A percentile compares a stretch with the other conserved stretches of the same genome.
Evolutionary conservation across 148 eudicot species (phyloP).

Genomic region (Heliosperma pusillum): DNA sequence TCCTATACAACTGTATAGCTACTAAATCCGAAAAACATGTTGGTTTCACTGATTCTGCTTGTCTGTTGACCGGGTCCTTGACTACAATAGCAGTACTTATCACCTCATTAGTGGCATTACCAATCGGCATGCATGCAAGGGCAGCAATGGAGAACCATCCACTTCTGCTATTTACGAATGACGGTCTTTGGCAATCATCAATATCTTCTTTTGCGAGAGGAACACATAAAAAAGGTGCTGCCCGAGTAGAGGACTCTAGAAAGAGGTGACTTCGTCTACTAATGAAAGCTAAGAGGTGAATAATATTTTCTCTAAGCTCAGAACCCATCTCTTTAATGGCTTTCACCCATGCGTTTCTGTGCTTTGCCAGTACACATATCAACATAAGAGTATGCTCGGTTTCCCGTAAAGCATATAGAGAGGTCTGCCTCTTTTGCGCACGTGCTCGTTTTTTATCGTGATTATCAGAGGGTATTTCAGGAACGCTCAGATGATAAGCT

Average conservation of each 20-base stretch:
- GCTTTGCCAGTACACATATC: slow-evolving; percentile 61
- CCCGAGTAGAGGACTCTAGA: slow-evolving; percentile 44
- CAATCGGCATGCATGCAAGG: slow-evolving; percentile 51
- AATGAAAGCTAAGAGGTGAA: slow-evolving; percentile 87
- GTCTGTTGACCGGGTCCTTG: slow-evolving; percentile 39
- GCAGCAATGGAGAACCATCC: slow-evolving; percentile 89
- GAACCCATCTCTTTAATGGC: slow-evolving; percentile 67
- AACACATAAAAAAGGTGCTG: slow-evolving; percentile 55
- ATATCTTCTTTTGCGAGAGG: slow-evolving; percentile 72
- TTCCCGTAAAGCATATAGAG: slow-evolving; percentile 58
- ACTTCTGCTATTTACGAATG: slow-evolving; percentile 57
- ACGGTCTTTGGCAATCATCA: slow-evolving; percentile 47
- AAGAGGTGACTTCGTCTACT: slow-evolving; percentile 55
- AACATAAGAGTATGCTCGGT: slow-evolving; percentile 72
- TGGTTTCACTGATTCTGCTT: slow-evolving; percentile 29
- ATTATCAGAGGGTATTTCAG: slow-evolving; percentile 52
- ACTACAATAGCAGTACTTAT: slow-evolving; percentile 44
- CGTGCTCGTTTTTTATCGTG: slow-evolving; percentile 77
- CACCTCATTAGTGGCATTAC: slow-evolving; percentile 37
- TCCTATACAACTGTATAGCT: slow-evolving; percentile 67
- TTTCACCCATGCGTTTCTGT: slow-evolving; percentile 68
- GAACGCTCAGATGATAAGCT: slow-evolving; percentile 60
- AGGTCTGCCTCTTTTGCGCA: slow-evolving; percentile 49
- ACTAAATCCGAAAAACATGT: slow-evolving; percentile 67
- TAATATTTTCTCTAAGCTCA: slow-evolving; percentile 70